These are phyloP conservation scores for Suillus placidus DNA, from an alignment of 768 basidiomycete species.

Conservation along the genomic window DNA sequence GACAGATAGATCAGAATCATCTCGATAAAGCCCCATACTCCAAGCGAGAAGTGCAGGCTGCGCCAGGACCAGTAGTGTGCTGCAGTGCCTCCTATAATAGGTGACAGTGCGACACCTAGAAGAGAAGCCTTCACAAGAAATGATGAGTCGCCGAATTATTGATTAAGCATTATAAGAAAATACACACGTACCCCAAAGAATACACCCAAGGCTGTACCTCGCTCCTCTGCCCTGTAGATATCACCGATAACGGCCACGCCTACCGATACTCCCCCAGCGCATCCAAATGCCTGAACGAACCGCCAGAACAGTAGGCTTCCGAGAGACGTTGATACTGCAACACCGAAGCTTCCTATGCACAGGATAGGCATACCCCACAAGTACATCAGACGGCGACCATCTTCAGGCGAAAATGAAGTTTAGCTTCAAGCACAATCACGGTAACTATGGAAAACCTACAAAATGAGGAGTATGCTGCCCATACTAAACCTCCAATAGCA, in stretches of 20 bases:
- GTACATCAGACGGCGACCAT: constrained; percentile 64
- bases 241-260: constrained; percentile 61
- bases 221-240: constrained; percentile 59
- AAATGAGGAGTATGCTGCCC: constrained; percentile 49
- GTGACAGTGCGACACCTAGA: not conserved
- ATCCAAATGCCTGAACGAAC: constrained; percentile 61
- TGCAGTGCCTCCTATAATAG: not conserved
- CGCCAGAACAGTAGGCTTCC: constrained; percentile 56
- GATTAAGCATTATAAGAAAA: constrained; percentile 27
- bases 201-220: constrained; percentile 43
- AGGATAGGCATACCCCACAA: constrained; percentile 58
- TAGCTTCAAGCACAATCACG: constrained; percentile 4
- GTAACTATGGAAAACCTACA: constrained; percentile 35
- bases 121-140: not conserved
- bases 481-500: constrained; percentile 46
- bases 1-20: constrained; percentile 42
- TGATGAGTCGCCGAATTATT: constrained; percentile 30
- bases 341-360: constrained; percentile 57
- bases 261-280: constrained; percentile 53
- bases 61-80: constrained; percentile 61
- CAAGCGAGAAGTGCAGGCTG: constrained; percentile 48
- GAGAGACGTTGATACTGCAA: constrained; percentile 48
- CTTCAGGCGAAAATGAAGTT: constrained; percentile 31
- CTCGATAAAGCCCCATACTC: constrained; percentile 39
- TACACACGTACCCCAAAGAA: constrained; percentile 34